phyloP scores from a whole-genome alignment of 805 yeast species.

The Cyberlindnera veronae region DNA sequence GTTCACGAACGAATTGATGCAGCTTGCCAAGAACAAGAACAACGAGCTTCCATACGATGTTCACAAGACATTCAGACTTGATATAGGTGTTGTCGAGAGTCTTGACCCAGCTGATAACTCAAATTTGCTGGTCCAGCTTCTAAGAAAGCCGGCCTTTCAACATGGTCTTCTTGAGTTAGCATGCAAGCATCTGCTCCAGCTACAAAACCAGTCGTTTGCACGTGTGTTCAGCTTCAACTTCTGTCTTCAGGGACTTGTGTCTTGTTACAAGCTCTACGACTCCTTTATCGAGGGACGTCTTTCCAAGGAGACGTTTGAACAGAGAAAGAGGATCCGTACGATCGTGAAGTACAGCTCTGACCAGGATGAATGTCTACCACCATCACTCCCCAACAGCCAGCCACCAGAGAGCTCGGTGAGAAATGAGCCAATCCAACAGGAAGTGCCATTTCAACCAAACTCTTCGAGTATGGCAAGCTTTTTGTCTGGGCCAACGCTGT shows the following conservation, averaged over 20 bases:
- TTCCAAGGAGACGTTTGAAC: constrained; percentile 1
- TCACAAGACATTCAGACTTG: constrained; percentile 3
- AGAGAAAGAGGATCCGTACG: constrained; percentile 5
- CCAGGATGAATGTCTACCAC: neutral
- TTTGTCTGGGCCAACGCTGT: too few species aligned
- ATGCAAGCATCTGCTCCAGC: constrained; percentile 11
- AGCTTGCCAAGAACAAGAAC: neutral
- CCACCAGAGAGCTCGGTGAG: neutral
- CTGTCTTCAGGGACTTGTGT: constrained; percentile 7
- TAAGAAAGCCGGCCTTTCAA: constrained; percentile 10
- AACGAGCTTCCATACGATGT: neutral
- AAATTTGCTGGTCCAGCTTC: neutral
- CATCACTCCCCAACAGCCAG: neutral
- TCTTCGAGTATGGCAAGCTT: neutral
- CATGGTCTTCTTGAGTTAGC: constrained; percentile 14
- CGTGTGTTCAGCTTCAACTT: constrained; percentile 10
- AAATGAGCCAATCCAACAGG: neutral
- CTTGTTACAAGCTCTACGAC: constrained; percentile 14
- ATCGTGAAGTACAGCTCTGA: constrained; percentile 2
- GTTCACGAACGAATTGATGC: constrained; percentile 7
- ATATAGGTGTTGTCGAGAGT: constrained; percentile 13
- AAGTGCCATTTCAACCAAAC: neutral
- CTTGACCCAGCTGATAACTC: constrained; percentile 11
- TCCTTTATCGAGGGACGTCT: constrained; percentile 4
- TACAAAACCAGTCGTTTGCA: constrained; percentile 10